Evolutionary conservation across 495 filamentous ascomycete species (phyloP).

Genomic region (Aspergillus indologenus): DNA sequence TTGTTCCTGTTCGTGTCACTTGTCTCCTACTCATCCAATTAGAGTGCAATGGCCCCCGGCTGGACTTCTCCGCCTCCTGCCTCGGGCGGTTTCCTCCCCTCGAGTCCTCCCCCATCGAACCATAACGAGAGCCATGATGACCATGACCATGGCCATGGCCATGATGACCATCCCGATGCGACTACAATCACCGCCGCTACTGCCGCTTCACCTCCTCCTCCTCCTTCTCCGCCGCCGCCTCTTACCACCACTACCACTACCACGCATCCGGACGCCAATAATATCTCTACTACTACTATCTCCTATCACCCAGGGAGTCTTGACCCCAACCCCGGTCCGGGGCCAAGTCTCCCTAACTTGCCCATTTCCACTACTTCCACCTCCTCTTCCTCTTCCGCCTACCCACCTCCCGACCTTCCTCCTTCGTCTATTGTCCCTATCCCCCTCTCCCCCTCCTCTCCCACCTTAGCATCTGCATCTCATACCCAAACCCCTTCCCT

Average conservation of each 20-base stretch:
- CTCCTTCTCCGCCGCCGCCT: no score
- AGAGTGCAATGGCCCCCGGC: slow-evolving; percentile 21
- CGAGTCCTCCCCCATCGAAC: slow-evolving; percentile 3
- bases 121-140: background rate
- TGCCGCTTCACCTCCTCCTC: background rate
- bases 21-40: slow-evolving; percentile 12
- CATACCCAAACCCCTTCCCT: slow-evolving; percentile 4
- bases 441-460: slow-evolving; percentile 21
- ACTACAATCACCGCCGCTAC: background rate
- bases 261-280: background rate
- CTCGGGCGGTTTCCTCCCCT: slow-evolving; percentile 22
- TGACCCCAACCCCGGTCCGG: slow-evolving; percentile 9
- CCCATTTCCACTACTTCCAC: slow-evolving; percentile 9
- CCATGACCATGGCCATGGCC: background rate
- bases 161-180: slow-evolving; percentile 13
- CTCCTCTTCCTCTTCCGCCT: slow-evolving; percentile 14
- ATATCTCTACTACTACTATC: background rate
- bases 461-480: slow-evolving; percentile 1
- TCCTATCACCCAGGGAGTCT: slow-evolving; percentile 10
- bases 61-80: slow-evolving; percentile 23
- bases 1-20: slow-evolving; percentile 12
- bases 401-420: slow-evolving; percentile 13
- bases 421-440: slow-evolving; percentile 8
- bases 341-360: slow-evolving; percentile 9
- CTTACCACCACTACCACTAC: no score